Evolutionary conservation across 495 filamentous ascomycete genomes (phyloP), one percentile per base, ranked within the genome.

Genomic region (Pyronema domesticum): DNA sequence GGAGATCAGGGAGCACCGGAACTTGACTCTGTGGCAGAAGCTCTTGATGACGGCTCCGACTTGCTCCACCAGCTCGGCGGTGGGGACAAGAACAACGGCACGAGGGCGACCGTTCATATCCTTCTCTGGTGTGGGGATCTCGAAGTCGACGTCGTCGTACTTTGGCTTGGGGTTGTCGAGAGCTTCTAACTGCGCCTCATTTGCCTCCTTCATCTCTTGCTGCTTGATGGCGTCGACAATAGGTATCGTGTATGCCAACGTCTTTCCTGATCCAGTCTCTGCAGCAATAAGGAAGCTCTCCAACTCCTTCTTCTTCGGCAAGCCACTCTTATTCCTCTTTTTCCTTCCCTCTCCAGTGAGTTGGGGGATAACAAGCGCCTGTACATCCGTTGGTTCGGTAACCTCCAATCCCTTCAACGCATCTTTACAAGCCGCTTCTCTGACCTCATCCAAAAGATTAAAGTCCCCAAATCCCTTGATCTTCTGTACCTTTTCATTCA

Each of bases 191-290:
- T n/a, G 36, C 7, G 18, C 42, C 2, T 9, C 19, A 49, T 69
- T 65, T 8, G 69, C 66, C 46, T 89, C 83, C 5, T 71, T 67
- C 0, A 72, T 70, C 65, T 95, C 91, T 13, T 78, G 77, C 18
- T 76, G 72, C 71, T 96, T 96, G 56, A 96, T 67, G 17, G 82
- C 80, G 70, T 98, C 78, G 37, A 96, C 69, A 14, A 79, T 69
- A 0, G 91, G 93, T 15, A 94, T 63, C 19, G 95, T 68, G 62
- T 98, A 98, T 30, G 91, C 84, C 57, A 98, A 71, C 1, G 91
- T 98, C 69, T 98, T 98, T 52, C 91, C 91, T 1, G 91, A 95
- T 8, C 91, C 91, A 1, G 91, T 98, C 70, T 98, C 91, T 9
- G 93, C 91, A 0, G 93, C 91, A 14, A 98, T 73, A 9, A 98